phyloP scores from a whole-genome alignment of 352 stramenopile species.

The Phytopythium aichiense region DNA sequence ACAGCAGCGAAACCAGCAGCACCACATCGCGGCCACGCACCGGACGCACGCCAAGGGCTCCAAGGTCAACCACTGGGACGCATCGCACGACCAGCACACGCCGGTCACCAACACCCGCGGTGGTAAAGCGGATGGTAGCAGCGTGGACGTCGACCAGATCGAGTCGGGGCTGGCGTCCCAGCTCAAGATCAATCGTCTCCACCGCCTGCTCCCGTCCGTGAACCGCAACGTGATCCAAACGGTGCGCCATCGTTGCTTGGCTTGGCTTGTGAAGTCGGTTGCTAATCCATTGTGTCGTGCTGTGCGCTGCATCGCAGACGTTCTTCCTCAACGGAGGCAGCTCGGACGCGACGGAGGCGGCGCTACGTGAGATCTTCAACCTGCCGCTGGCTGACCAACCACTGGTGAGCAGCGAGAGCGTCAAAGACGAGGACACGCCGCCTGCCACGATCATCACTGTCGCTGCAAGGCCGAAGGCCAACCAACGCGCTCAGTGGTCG shows the following conservation, averaged over 20 bases:
- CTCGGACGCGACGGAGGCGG: slow-evolving; percentile 59
- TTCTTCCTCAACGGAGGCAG: slow-evolving; percentile 65
- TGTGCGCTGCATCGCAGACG: slow-evolving; percentile 29
- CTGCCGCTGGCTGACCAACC: slow-evolving; percentile 25
- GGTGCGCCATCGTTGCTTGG: slow-evolving; percentile 20
- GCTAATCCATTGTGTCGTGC: no score
- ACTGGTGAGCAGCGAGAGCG: no score
- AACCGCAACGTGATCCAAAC: slow-evolving; percentile 52
- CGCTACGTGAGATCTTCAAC: slow-evolving; percentile 59
- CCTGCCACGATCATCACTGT: slow-evolving; percentile 3
- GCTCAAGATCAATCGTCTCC: slow-evolving; percentile 62
- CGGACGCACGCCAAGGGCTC: no score
- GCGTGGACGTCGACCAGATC: background rate
- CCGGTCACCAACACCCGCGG: background rate
- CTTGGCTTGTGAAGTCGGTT: no score
- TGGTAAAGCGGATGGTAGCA: background rate
- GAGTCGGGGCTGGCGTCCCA: slow-evolving; percentile 58
- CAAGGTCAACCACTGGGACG: slow-evolving; percentile 14
- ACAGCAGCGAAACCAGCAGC: slow-evolving; percentile 5
- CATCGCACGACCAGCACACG: slow-evolving; percentile 25
- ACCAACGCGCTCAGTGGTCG: slow-evolving; percentile 21
- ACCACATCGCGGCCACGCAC: background rate
- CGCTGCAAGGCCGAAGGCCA: slow-evolving; percentile 14
- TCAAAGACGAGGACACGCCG: no score
- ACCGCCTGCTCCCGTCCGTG: slow-evolving; percentile 50